Evolutionary conservation across 352 stramenopile genomes (phyloP).

Genomic region (Globisporangium iwayamae): DNA sequence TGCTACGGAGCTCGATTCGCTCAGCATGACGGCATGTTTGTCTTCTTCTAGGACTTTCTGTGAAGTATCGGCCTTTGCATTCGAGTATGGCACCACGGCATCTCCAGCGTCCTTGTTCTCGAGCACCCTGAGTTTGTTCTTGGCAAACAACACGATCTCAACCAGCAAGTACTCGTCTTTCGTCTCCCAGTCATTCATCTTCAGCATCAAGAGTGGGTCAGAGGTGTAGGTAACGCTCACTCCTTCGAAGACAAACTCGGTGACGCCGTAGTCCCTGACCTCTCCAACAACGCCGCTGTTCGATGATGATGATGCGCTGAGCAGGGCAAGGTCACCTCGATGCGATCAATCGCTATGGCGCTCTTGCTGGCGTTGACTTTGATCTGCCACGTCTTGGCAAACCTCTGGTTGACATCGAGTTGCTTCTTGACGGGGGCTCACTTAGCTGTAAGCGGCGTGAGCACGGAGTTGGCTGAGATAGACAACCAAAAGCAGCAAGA

Average conservation of each 20-base stretch:
- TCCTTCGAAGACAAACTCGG: neutral
- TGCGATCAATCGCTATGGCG: neutral
- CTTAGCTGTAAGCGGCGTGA: neutral
- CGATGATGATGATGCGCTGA: neutral
- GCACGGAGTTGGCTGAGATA: no score
- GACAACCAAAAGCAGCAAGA: no score
- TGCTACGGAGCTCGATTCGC: no score
- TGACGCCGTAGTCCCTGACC: neutral
- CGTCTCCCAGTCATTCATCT: neutral
- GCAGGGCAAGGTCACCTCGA: neutral
- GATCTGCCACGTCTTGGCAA: neutral
- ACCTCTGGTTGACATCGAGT: neutral
- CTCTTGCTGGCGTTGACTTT: neutral
- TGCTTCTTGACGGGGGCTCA: neutral
- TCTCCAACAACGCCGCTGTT: neutral
- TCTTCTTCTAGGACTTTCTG: no score
- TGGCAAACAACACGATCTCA: neutral
- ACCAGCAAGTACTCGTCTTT: neutral
- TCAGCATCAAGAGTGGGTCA: neutral
- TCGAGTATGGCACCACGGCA: neutral
- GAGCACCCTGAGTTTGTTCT: neutral
- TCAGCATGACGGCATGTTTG: no score
- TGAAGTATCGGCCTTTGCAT: neutral
- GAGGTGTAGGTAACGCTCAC: neutral
- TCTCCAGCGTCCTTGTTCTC: neutral